Evolutionary conservation across 1,284 basidiomycete species (phyloP).

Genomic region (Malassezia obtusa): DNA sequence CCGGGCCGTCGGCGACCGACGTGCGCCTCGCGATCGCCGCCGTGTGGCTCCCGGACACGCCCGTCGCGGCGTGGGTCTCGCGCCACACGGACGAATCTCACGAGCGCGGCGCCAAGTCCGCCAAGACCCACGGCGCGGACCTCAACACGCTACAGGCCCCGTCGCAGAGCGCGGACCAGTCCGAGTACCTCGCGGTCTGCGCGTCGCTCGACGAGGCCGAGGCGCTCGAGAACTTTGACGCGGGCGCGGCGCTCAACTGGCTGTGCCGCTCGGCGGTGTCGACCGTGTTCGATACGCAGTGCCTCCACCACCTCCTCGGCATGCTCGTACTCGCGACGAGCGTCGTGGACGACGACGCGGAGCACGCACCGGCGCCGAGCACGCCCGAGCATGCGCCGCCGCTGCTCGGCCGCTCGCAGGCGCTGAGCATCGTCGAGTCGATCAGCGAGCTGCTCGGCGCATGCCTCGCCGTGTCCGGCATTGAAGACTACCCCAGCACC

Average conservation of each 20-base stretch:
- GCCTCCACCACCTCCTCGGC: constrained; percentile 4
- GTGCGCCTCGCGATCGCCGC: background rate
- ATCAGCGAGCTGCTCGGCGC: constrained; percentile 28
- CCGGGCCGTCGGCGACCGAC: background rate
- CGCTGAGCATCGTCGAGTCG: constrained; percentile 33
- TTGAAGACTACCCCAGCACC: background rate
- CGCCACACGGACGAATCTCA: background rate
- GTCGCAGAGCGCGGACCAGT: background rate
- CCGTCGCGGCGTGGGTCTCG: background rate
- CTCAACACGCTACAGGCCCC: background rate
- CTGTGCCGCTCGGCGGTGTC: background rate
- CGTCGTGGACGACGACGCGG: no score
- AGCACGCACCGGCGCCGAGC: no score
- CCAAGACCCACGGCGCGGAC: background rate
- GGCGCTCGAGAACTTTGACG: background rate
- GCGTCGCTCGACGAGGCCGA: background rate
- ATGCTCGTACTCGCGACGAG: background rate
- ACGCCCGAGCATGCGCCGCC: no score
- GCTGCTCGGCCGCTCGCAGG: constrained; percentile 9
- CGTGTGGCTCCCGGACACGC: background rate
- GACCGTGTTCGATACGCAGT: background rate
- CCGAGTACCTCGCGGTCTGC: background rate
- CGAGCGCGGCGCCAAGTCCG: background rate
- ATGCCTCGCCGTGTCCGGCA: constrained; percentile 27
- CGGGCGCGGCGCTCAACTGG: constrained; percentile 1